phyloP scores from a whole-genome alignment of 257 asterid genomes.

The Lavandula angustifolia region DNA sequence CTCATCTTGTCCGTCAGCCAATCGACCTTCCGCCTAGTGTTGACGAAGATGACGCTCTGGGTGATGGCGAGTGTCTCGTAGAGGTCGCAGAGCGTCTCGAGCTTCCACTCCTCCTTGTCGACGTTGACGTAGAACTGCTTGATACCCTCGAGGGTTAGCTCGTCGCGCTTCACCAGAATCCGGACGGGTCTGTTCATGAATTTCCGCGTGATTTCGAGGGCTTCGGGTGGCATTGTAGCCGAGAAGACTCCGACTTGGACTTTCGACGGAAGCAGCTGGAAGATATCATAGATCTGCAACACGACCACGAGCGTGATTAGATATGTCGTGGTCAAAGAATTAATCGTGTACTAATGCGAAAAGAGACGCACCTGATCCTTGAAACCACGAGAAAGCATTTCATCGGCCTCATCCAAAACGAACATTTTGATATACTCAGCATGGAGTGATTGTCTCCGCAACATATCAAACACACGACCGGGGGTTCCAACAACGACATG shows the following conservation, averaged over 20 bases:
- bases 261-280: constrained; percentile 71
- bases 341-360: background rate
- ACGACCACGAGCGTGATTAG: background rate
- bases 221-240: constrained; percentile 84
- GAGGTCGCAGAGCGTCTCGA: constrained; percentile 75
- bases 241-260: constrained; percentile 81
- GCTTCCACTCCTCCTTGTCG: constrained; percentile 76
- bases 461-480: constrained; percentile 86
- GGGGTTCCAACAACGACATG: constrained; percentile 92
- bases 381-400: constrained; percentile 83
- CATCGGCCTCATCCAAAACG: constrained; percentile 89
- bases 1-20: constrained; percentile 84
- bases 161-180: constrained; percentile 78
- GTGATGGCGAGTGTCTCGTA: constrained; percentile 78
- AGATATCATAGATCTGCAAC: constrained; percentile 66
- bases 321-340: background rate
- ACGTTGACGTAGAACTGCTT: constrained; percentile 77
- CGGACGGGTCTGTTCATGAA: constrained; percentile 81
- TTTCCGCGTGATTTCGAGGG: constrained; percentile 77
- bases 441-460: constrained; percentile 67
- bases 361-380: constrained; percentile 67
- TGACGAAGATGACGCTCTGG: constrained; percentile 75
- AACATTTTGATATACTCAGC: constrained; percentile 72
- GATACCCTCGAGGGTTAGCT: constrained; percentile 75
- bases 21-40: constrained; percentile 79